Evolutionary conservation across 495 filamentous ascomycete species (phyloP), one percentile per base, ranked within the genome.

Genomic region (Lasiosphaeris hirsuta): DNA sequence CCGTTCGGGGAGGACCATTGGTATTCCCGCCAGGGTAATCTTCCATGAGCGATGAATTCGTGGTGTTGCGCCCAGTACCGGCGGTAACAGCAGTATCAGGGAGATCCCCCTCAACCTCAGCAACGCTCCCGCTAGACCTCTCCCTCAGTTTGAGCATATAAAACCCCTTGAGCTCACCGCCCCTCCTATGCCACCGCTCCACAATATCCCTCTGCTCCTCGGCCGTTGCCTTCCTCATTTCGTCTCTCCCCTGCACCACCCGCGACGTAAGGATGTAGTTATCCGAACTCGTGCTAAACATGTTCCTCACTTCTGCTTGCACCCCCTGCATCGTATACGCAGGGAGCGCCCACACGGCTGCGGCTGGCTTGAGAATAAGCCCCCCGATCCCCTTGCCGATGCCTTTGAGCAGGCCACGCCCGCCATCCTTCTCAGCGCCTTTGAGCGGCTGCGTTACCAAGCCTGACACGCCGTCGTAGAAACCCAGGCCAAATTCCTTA

Each of bases 251-350:
- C 67, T 93, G 88, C 10, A 82, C 70, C 30, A 88, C 87, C 4
- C 90, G 79, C 23, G 88, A 82, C 1, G 87, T 78, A 37, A 90
- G 77, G 47, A 92, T 89, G 52, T 90, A 89, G 56, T 85, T 88
- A 11, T 84, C 73, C 42, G 84, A 83, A 54, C 79, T 85, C 23
- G 77, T 77, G 14, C 84, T 81, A 56, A 89, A 80, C 30, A 80
- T 63, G 33, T 81, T 86, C 35, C 85, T 80, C 17, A 92, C 75
- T 61, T 90, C 85, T 44, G 87, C 86, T 69, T 90, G 86, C 2
- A 93, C 73, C 2, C 90, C 90, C 55, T 86, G 83, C 73, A 90
- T 82, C 4, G 87, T 80, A 60, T 91, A 92, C 5, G 86, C 88
- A 0, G 85, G 85, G 11, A 92, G 64, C 0, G 82, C 80, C 79